Conservation (phyloP, 495 filamentous ascomycete species). For the Penicillium verhagenii region DNA sequence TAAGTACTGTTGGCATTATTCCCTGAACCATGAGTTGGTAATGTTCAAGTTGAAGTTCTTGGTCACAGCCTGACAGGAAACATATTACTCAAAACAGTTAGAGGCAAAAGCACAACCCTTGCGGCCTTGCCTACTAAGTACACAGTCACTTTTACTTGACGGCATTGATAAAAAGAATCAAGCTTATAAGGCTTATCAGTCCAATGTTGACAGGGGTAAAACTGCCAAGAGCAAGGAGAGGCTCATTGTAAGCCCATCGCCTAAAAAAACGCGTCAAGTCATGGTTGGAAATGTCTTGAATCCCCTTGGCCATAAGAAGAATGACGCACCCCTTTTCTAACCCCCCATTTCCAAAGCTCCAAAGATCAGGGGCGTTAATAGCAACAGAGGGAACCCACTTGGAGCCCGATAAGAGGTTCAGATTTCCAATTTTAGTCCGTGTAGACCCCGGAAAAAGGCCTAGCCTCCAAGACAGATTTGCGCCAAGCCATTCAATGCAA, state of each 20-base stretch:
- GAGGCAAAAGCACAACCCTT: background rate
- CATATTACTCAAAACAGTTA: background rate
- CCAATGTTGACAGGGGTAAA: background rate
- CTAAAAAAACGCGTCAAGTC: background rate
- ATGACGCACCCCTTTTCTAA: background rate
- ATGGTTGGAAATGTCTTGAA: background rate
- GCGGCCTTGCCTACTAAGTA: no score
- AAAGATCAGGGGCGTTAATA: background rate
- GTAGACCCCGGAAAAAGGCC: constrained; percentile 7
- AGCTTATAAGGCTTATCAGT: background rate
- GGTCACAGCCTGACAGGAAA: background rate
- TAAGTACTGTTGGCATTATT: no score
- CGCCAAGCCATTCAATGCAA: constrained; percentile 22
- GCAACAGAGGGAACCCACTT: background rate
- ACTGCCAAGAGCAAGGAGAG: background rate
- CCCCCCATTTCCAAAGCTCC: background rate
- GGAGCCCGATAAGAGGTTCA: constrained; percentile 1
- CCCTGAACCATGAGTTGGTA: no score
- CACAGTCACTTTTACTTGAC: no score
- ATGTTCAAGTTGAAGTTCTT: no score
- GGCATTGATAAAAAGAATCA: background rate
- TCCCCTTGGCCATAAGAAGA: background rate
- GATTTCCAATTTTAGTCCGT: background rate
- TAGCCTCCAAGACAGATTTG: constrained; percentile 7
- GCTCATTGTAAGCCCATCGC: background rate